Conservation (phyloP, 768 basidiomycete genomes). For the Termitomyces bulborhizus region DNA sequence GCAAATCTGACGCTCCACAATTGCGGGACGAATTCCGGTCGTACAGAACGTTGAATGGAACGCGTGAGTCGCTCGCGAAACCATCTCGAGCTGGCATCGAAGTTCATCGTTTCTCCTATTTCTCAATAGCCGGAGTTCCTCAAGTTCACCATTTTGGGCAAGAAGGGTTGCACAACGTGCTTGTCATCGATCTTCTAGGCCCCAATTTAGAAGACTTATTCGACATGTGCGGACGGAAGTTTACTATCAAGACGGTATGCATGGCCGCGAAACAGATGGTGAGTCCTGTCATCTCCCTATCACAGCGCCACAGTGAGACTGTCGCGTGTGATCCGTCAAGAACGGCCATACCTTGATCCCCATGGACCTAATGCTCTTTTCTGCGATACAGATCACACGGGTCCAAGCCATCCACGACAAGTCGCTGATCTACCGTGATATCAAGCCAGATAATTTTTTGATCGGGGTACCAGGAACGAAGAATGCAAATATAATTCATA, state of each 20-base stretch:
- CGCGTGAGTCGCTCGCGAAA: conserved; percentile 48
- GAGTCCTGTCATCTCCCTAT: conserved; percentile 17
- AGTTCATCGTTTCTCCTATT: not conserved
- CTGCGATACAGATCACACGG: conserved; percentile 68
- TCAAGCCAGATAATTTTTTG: conserved; percentile 99
- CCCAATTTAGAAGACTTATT: conserved; percentile 97
- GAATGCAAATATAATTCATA: conserved; percentile 80
- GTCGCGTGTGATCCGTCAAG: conserved; percentile 3
- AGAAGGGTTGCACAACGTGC: conserved; percentile 95
- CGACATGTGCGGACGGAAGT: conserved; percentile 98
- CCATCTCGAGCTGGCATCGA: not conserved
- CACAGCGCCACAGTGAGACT: conserved; percentile 1
- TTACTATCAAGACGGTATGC: conserved; percentile 95
- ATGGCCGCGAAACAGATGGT: conserved; percentile 99
- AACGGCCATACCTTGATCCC: conserved; percentile 6
- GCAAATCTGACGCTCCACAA: conserved; percentile 98
- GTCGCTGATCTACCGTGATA: conserved; percentile 96
- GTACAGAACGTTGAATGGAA: conserved; percentile 90
- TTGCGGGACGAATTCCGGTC: conserved; percentile 95
- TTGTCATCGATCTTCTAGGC: conserved; percentile 93
- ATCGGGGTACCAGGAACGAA: conserved; percentile 92
- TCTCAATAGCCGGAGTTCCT: conserved; percentile 77
- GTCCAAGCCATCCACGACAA: conserved; percentile 98
- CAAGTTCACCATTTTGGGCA: conserved; percentile 99
- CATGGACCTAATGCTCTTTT: conserved; percentile 5